Base-by-base conservation (phyloP, 192 early-diverging fungal genomes). In the Haplosporangium gracile region DNA sequence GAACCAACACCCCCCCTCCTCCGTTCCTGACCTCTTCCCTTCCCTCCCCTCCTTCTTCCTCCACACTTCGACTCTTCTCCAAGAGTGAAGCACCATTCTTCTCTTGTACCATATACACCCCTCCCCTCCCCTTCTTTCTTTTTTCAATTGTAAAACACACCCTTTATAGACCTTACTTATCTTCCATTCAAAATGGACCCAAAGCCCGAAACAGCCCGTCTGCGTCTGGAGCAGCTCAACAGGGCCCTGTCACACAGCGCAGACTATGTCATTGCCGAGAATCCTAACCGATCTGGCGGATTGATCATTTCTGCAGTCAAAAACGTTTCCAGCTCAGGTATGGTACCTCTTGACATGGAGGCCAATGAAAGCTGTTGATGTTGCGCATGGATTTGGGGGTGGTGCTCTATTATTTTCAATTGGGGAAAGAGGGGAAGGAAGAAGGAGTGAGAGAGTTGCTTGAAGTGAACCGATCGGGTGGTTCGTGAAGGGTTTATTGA, bases 201-300 rank as follows among this genome's bases (percentile, higher is more conserved):
- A 51, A 80, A 80, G 53, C 34, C 79, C 36, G 84, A 80, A 16
- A 69, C 75, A 5, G 84, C 84, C 24, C 84, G 79, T 55, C 65
- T 86, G 70, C 84, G 84, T 24, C 51, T 86, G 39, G 84, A 86
- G 47, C 84, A 86, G 68, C 75, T 86, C 76, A 72, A 75, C 38
- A 80, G 84, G 68, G 79, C 42, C n/a, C 34, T 86, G 65, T 86
- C 84, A 63, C 84, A 86, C 71, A 77, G 75, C 24, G 84, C 84
- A 49, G 84, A 86, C 79, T 86, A 86, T 86, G 76, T 86, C 11
- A 86, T 86, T 63, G 60, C 74, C 6, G 84, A 86, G 75, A 81
- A 81, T 43, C 79, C 84, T 68, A 81, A 77, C 65, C 78, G 79
- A 40, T 57, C 79, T 26, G 84, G 84, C 26, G 76, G 79, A 22